Evolutionary conservation across 1,284 basidiomycete genomes (phyloP), one percentile per base, ranked within the genome.

Genomic region (Acaromyces ingoldii): DNA sequence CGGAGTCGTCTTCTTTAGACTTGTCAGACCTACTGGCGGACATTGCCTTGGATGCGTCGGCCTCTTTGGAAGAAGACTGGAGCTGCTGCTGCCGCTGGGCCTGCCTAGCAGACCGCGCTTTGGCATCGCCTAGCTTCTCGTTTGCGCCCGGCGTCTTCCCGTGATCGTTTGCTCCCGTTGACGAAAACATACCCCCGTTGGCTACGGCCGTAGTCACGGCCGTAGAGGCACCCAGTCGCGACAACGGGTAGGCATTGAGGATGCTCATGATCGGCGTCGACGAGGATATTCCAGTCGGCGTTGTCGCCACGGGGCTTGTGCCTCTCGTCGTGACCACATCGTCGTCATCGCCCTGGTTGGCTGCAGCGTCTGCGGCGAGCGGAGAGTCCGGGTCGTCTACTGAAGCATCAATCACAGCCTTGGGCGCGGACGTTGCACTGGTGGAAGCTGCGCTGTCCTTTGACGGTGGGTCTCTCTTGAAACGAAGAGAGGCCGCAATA

Each of bases 231-330:
- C 63, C 63, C 7, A 69, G 55, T 3, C 66, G 56, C 7, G 67
- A 67, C 3, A 67, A 50, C 4, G 67, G 67, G 26, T 70, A 67
- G 17, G 57, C 51, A 22, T 59, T 59, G 21, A 70, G 62, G 54
- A 70, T 63, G 55, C 56, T 64, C 66, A 67, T 67, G 47, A 69
- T 58, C 31, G 51, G 58, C 1, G 65, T 51, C 6, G 57, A 56
- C 13, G 62, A 50, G 4, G 60, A 58, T 2, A 54, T 6, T 3
- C 60, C 53, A 4, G 48, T 58, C 6, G 57, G 28, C 53, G 7
- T 55, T 53, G 25, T 57, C 57, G 10, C 44, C 49, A 17, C 24
- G 3, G 36, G 36, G 17, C 17, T 37, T 7, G 24, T 17, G 3
- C 36, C 36, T 6, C 17, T 37, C 36, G 36, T 37, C 3, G 36